A percentile compares a stretch with the other conserved stretches of the same genome.
Evolutionary conservation across 106 monocot genomes (phyloP).

Genomic region (Posidonia australis): DNA sequence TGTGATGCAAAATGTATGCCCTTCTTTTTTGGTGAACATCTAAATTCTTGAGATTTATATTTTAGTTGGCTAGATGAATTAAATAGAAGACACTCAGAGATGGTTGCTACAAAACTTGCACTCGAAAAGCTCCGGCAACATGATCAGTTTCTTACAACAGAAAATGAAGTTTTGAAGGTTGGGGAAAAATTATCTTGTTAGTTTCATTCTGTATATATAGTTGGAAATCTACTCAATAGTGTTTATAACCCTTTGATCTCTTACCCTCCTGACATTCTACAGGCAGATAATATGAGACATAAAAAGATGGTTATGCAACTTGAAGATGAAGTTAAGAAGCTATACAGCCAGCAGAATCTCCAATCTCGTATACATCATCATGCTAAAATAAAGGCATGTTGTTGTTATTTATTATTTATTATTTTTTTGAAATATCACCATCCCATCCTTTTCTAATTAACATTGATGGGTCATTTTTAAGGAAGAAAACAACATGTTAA

Average conservation of each 20-base stretch:
- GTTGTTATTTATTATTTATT: background rate
- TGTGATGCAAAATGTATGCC: background rate
- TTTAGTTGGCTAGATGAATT: slow-evolving; percentile 75
- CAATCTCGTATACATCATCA: slow-evolving; percentile 69
- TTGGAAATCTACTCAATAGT: too few relatives aligned
- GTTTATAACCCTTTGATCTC: too few relatives aligned
- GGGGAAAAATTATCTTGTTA: background rate
- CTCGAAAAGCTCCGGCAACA: slow-evolving; percentile 48
- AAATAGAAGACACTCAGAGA: slow-evolving; percentile 50
- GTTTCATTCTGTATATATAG: background rate
- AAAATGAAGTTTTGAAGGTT: slow-evolving; percentile 82
- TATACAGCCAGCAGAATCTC: slow-evolving; percentile 52
- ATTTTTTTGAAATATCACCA: background rate
- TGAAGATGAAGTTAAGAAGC: slow-evolving; percentile 62
- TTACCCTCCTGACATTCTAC: background rate
- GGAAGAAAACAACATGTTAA: slow-evolving; percentile 66
- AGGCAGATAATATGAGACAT: slow-evolving; percentile 60
- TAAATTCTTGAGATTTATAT: background rate
- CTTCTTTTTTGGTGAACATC: too few relatives aligned
- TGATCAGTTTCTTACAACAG: slow-evolving; percentile 44
- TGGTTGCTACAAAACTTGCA: slow-evolving; percentile 33
- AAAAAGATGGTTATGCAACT: slow-evolving; percentile 57
- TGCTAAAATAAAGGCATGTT: slow-evolving; percentile 63
- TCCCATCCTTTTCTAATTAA: background rate
- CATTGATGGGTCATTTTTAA: slow-evolving; percentile 11